These are phyloP conservation scores for Rhodotorula sp. DNA, from an alignment of 1,284 basidiomycete species.

Conservation along the genomic window DNA sequence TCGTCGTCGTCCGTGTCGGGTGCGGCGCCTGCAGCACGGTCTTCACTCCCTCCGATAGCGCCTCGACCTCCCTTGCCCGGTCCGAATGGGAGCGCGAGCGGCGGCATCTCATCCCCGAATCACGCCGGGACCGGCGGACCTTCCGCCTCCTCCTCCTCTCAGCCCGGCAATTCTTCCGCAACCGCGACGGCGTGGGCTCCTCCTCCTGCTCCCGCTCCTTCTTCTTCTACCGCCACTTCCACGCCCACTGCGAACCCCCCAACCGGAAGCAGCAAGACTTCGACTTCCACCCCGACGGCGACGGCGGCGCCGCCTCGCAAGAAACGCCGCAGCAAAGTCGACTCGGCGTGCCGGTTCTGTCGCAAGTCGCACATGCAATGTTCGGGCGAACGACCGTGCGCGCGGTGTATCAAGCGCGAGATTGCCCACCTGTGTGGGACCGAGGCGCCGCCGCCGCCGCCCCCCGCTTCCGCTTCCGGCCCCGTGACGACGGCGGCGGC, in stretches of 20 bases:
- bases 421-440: constrained; percentile 51
- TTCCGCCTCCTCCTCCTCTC: background rate
- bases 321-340: constrained; percentile 38
- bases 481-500: background rate
- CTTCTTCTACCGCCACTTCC: background rate
- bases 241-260: background rate
- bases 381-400: constrained; percentile 51
- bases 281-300: no score
- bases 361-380: constrained; percentile 52
- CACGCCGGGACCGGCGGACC: no score
- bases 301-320: constrained; percentile 31
- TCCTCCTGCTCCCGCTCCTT: background rate
- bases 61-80: no score
- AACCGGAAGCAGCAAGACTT: no score
- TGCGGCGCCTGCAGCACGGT: no score
- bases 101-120: no score
- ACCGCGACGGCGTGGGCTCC: background rate
- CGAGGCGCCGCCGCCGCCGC: constrained; percentile 31
- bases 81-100: no score
- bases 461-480: constrained; percentile 1
- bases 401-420: constrained; percentile 52
- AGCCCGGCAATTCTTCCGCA: background rate
- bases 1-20: no score
- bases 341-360: constrained; percentile 51
- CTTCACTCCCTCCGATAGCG: no score